phyloP scores from a whole-genome alignment of 164 flowering plant genomes.

The Piper longum region DNA sequence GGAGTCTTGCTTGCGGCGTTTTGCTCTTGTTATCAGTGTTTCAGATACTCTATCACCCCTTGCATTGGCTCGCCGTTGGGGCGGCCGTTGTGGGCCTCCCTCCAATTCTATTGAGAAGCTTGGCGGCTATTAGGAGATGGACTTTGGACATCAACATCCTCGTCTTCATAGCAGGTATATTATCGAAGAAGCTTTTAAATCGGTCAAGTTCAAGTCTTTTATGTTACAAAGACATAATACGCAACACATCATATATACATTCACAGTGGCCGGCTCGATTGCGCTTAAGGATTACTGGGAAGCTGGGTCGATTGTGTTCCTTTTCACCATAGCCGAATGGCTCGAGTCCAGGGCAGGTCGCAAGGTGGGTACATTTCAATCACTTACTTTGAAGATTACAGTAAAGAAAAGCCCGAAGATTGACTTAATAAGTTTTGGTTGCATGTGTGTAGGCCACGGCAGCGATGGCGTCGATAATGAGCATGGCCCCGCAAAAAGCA shows the following conservation, averaged over 20 bases:
- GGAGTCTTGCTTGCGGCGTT: conserved; percentile 41
- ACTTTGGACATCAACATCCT: conserved; percentile 68
- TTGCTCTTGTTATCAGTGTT: conserved; percentile 40
- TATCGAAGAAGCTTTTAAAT: neutral
- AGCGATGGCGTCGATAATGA: conserved; percentile 66
- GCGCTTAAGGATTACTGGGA: conserved; percentile 56
- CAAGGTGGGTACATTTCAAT: conserved; percentile 34
- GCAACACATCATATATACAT: too few species aligned
- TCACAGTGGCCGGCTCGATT: conserved; percentile 61
- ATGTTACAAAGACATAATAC: too few species aligned
- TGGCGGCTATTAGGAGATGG: conserved; percentile 25
- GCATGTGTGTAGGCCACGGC: conserved; percentile 38
- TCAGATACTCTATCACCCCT: conserved; percentile 38
- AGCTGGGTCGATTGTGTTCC: conserved; percentile 73
- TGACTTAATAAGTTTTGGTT: neutral
- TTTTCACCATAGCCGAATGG: conserved; percentile 84
- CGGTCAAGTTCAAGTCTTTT: too few species aligned
- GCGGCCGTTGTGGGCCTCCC: conserved; percentile 51
- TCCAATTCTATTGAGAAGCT: conserved; percentile 38
- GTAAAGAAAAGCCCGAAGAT: neutral
- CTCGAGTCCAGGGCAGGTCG: conserved; percentile 79
- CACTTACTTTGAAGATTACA: too few species aligned
- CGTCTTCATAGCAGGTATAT: conserved; percentile 59
- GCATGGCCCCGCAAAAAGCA: conserved; percentile 67
- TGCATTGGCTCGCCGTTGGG: conserved; percentile 55